Evolutionary conservation across 2,329 filamentous ascomycete genomes (phyloP), one percentile per base, ranked within the genome.

Genomic region (Graphilbum sp.): DNA sequence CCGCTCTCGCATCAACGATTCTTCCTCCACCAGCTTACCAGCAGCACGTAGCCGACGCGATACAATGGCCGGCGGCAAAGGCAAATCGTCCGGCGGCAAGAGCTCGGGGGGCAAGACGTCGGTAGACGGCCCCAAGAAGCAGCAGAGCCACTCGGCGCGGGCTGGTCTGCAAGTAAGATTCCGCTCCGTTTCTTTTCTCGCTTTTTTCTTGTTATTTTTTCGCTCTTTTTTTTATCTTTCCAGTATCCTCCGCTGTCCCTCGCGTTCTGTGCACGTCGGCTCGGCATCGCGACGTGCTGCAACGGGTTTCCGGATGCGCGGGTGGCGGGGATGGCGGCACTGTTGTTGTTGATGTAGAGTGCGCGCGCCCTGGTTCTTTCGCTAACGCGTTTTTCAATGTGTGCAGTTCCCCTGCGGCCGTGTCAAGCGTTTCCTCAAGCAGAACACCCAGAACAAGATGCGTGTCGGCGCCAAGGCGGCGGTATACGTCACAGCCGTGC

Each of bases 351-450:
- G n/a, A n/a, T n/a, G n/a, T n/a, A n/a, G n/a, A n/a, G n/a, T n/a
- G n/a, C n/a, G n/a, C n/a, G n/a, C n/a, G n/a, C n/a, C n/a, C n/a
- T n/a, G n/a, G n/a, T n/a, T n/a, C n/a, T n/a, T n/a, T n/a, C n/a
- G n/a, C n/a, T n/a, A n/a, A n/a, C n/a, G n/a, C n/a, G n/a, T n/a
- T n/a, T n/a, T n/a, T n/a, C n/a, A n/a, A n/a, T n/a, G n/a, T n/a
- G n/a, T n/a, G n/a, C 57, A 98, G 90, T 98, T 98, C 61, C 90
- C 90, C 45, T 98, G 90, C 60, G 90, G 90, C 65, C 90, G 90
- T 79, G 90, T 98, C 64, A 98, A 98, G 81, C 87, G 90, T 67
- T 96, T 96, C 69, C 72, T 98, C 58, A 95, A 96, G 75, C 86
- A 85, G 62, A 95, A 95, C 67, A 96, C 90, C 36, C 90, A 96